Base-by-base conservation (phyloP, 1,284 basidiomycete species). In the Trametes sp. region DNA sequence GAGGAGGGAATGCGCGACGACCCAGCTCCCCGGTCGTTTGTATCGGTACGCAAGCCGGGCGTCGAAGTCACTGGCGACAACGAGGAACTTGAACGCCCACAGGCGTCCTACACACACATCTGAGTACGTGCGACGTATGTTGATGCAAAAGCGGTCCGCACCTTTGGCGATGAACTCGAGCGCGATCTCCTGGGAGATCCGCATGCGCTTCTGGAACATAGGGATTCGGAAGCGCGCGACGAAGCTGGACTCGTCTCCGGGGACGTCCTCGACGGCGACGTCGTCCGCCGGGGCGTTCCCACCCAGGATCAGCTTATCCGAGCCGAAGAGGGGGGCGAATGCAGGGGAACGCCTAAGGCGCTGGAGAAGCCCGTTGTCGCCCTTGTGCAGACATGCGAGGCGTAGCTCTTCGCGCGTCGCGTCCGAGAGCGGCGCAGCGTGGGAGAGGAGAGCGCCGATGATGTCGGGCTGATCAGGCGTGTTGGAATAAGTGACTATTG, bases 91-190 rank as follows among this genome's bases (percentile, higher is more conserved):
- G 8, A 92, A 73, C 4, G 77, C 74, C 87, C 88, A 92, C 76
- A 92, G 81, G 9, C 89, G 82, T 38, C 84, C 88, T 89, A 31
- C 10, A 19, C 16, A 8, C 26, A 21, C 16, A 9, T 9, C 24
- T 44, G 21, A 29, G 13, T 4, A 50, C 10, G 29, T 9, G 42
- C 41, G 28, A n/a, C 35, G n/a, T 14, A 11, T 2, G n/a, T n/a
- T 16, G 58, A 13, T n/a, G n/a, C 4, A 16, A 5, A 21, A 19
- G 36, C 4, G 44, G 11, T 24, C 13, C 80, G n/a, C 66, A 88
- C 90, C 85, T 80, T 85, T 78, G 1, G 87, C 88, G 59, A 92
- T 87, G 65, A 91, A 90, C 63, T 92, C 88, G 8, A 89, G 70
- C 0, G 67, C 69, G 35, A 90, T 81, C 14, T 76, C 65, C 54